A percentile compares a stretch with the other conserved stretches of the same genome.
phyloP scores from a whole-genome alignment of 1,284 basidiomycete genomes.

The Melampsora americana region DNA sequence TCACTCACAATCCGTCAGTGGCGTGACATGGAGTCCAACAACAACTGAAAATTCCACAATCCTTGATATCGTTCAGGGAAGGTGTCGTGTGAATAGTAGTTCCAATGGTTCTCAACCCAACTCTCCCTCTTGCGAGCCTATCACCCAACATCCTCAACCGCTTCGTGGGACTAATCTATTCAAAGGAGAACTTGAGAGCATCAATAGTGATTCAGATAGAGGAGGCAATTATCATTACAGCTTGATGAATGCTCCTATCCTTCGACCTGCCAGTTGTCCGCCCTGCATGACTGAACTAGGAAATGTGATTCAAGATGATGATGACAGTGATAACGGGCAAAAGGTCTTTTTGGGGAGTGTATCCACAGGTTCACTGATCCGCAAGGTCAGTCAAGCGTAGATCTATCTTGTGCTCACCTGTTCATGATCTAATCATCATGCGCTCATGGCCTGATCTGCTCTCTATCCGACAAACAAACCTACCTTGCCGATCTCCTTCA shows the following conservation, averaged over 20 bases:
- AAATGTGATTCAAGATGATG: conserved; percentile 40
- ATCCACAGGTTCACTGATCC: conserved; percentile 23
- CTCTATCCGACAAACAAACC: neutral
- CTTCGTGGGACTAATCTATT: neutral
- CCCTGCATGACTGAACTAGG: conserved; percentile 23
- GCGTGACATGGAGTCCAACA: conserved; percentile 14
- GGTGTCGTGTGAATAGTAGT: neutral
- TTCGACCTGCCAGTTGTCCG: conserved; percentile 34
- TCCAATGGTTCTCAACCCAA: conserved; percentile 15
- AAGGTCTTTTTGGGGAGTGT: conserved; percentile 39
- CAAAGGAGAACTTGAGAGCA: neutral
- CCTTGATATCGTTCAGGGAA: conserved; percentile 13
- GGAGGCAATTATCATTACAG: neutral
- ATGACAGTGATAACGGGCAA: conserved; percentile 36
- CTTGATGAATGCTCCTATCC: neutral
- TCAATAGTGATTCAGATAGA: neutral
- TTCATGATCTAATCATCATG: neutral
- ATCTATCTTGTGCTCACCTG: neutral
- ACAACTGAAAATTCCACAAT: conserved; percentile 9
- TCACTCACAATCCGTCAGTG: conserved; percentile 26
- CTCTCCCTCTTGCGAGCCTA: conserved; percentile 12
- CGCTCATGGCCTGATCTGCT: neutral
- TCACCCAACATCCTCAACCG: conserved; percentile 6
- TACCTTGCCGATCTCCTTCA: neutral
- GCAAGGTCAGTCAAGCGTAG: conserved; percentile 10